phyloP scores from a whole-genome alignment of 1,284 basidiomycete genomes.

The Flammula alnicola region DNA sequence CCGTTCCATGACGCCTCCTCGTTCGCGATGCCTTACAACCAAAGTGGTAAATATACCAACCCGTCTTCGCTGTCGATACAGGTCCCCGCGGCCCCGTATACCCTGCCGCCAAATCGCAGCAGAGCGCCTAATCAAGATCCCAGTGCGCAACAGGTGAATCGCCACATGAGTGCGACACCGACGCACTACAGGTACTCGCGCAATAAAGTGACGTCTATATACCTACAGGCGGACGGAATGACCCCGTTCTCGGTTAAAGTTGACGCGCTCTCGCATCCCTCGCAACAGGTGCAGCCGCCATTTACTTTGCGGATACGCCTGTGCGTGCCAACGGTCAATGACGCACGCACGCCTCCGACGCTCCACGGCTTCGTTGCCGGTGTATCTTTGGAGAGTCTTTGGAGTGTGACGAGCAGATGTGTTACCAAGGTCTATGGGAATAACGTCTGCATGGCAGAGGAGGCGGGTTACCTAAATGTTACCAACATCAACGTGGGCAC shows the following conservation, averaged over 20 bases:
- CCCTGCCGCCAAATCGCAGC: conserved; percentile 1
- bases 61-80: conserved; percentile 19
- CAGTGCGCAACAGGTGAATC: conserved; percentile 18
- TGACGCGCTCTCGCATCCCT: conserved; percentile 46
- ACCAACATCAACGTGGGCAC: conserved; percentile 48
- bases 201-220: conserved; percentile 45
- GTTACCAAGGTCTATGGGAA: conserved; percentile 62
- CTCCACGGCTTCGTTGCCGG: conserved; percentile 66
- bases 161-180: conserved; percentile 27
- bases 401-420: conserved; percentile 57
- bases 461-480: conserved; percentile 53
- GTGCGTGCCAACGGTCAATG: conserved; percentile 53
- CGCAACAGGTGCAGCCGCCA: conserved; percentile 38
- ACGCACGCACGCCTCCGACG: conserved; percentile 48
- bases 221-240: conserved; percentile 71
- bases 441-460: conserved; percentile 52
- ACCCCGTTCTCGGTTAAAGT: conserved; percentile 59
- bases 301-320: conserved; percentile 54
- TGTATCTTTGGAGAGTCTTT: conserved; percentile 57
- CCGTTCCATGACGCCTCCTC: conserved; percentile 26
- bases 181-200: conserved; percentile 28
- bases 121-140: background rate
- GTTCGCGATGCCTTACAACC: conserved; percentile 14
- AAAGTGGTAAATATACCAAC: conserved; percentile 20
- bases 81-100: conserved; percentile 18